Percentiles rank a stretch among this genome's conserved stretches.
Conservation (phyloP, 805 yeast species). For the Teunomyces panamensis region DNA sequence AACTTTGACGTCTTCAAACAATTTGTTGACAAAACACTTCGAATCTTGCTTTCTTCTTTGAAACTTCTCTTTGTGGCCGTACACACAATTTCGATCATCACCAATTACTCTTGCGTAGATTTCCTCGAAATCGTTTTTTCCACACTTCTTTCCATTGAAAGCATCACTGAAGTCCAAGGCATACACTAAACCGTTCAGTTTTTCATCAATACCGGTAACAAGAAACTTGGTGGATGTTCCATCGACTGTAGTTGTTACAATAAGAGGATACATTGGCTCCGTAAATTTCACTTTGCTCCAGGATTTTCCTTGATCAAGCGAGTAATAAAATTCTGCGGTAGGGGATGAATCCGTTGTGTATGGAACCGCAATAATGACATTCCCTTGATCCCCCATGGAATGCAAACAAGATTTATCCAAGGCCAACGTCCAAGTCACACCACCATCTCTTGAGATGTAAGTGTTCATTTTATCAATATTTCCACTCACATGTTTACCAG, state of each 20-base stretch:
- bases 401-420: slow-evolving; percentile 51
- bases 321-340: slow-evolving; percentile 42
- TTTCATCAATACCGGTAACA: slow-evolving; percentile 40
- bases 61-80: slow-evolving; percentile 66
- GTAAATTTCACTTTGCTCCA: slow-evolving; percentile 58
- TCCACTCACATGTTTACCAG: slow-evolving; percentile 23
- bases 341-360: slow-evolving; percentile 21
- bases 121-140: slow-evolving; percentile 57
- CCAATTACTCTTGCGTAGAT: slow-evolving; percentile 51
- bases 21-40: slow-evolving; percentile 55
- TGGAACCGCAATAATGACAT: slow-evolving; percentile 63
- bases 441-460: slow-evolving; percentile 73
- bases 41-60: slow-evolving; percentile 63
- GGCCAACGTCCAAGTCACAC: slow-evolving; percentile 63
- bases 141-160: slow-evolving; percentile 47
- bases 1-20: slow-evolving; percentile 45
- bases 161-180: slow-evolving; percentile 58
- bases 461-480: slow-evolving; percentile 34
- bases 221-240: slow-evolving; percentile 64
- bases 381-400: slow-evolving; percentile 77
- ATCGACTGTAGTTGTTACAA: slow-evolving; percentile 60
- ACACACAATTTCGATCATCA: slow-evolving; percentile 49
- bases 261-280: slow-evolving; percentile 35
- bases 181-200: slow-evolving; percentile 21
- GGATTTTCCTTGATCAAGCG: slow-evolving; percentile 70